Base-by-base conservation (phyloP, 768 basidiomycete species). In the Amanita subjunquillea region DNA sequence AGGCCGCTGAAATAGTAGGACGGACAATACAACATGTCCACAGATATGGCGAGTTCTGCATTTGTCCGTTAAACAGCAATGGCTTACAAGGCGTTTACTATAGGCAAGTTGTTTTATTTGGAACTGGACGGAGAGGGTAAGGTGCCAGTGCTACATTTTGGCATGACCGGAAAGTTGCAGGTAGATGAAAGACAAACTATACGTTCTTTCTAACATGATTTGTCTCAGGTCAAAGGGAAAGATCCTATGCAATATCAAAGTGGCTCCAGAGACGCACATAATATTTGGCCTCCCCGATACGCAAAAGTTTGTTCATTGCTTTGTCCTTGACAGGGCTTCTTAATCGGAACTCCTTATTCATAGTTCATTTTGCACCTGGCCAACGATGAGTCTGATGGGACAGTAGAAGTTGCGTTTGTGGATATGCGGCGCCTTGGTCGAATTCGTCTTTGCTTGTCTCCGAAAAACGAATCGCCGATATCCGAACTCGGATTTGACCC, bases 101-200 rank as follows among this genome's bases (percentile, higher is more conserved):
- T 23, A 80, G 80, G 83, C 49, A 80, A 85, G 63, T 69, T 76
- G n/a, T 82, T 84, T 55, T 91, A 83, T 58, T 63, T 90, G 9
- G 72, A 75, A 41, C 71, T 90, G 2, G 74, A 78, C 29, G 85
- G 84, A 6, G 54, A 67, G 12, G 86, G 85, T 0, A 72, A 70
- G 59, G 63, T 77, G 56, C 87, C 87, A 3, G 82, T 89, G 2
- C 65, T 89, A 45, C 87, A 90, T 61, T 87, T 90, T 57, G 88
- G 87, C 2, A 91, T 90, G 88, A 89, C 87, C 1, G 87, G 87
- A n/a, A 85, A 81, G 79, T 69, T 90, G 32, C 82, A 84, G 68
- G 83, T 52, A 20, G 13, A 36, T 22, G 30, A 20, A n/a, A n/a
- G 9, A 10, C 8, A 25, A 9, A 22, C 17, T 3, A n/a, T 8